Conservation (phyloP, 2,329 filamentous ascomycete genomes). For the Curvularia verruculosa region DNA sequence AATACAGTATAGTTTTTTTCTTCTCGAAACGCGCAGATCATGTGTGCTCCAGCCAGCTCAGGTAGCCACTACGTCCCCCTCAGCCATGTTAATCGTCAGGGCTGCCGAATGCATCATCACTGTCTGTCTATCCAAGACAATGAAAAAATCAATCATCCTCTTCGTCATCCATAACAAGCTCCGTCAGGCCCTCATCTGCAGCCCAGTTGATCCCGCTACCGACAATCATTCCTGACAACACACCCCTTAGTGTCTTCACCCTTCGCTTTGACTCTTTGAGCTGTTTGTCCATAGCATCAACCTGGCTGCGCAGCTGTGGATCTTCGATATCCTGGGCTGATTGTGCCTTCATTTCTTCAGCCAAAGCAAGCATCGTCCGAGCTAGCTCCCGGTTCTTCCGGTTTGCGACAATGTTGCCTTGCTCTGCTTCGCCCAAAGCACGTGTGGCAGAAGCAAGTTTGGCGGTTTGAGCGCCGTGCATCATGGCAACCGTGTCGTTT, state of each 20-base stretch:
- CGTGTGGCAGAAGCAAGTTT: slow-evolving; percentile 59
- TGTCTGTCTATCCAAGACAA: background rate
- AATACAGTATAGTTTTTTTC: background rate
- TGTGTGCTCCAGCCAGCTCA: background rate
- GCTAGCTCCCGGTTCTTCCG: slow-evolving; percentile 69
- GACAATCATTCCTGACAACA: slow-evolving; percentile 77
- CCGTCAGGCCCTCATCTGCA: slow-evolving; percentile 68
- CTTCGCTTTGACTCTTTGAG: slow-evolving; percentile 67
- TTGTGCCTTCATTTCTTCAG: slow-evolving; percentile 61
- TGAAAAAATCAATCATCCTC: slow-evolving; percentile 46
- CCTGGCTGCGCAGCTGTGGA: slow-evolving; percentile 59
- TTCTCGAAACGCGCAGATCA: background rate
- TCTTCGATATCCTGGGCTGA: slow-evolving; percentile 63
- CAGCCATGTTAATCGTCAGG: background rate
- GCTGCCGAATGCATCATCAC: background rate
- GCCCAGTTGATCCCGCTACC: slow-evolving; percentile 86
- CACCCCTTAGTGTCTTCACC: slow-evolving; percentile 77
- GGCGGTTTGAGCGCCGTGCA: slow-evolving; percentile 65
- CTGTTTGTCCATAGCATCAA: slow-evolving; percentile 64
- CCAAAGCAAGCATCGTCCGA: slow-evolving; percentile 66
- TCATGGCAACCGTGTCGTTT: slow-evolving; percentile 70
- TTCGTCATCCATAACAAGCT: slow-evolving; percentile 73
- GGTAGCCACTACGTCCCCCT: background rate
- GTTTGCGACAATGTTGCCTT: slow-evolving; percentile 62
- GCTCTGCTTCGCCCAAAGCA: slow-evolving; percentile 63